A percentile compares a stretch with the other conserved stretches of the same genome.
These are phyloP conservation scores for Epichloe festucae DNA, from an alignment of 2,329 filamentous ascomycete species.

Conservation along the genomic window DNA sequence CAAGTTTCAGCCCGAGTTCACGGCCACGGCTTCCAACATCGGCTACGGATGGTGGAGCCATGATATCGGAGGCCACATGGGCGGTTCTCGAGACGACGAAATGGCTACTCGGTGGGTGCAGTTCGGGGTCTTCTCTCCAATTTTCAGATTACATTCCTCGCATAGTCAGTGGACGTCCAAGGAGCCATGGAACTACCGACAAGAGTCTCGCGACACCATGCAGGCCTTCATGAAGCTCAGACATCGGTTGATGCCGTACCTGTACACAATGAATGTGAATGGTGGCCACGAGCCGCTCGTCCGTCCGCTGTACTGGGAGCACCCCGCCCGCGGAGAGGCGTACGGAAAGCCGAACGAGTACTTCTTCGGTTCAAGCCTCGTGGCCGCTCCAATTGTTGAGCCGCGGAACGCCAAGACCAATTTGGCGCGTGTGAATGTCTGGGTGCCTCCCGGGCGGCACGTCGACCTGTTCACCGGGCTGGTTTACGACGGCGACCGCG, in stretches of 20 bases:
- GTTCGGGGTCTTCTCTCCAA: constrained; percentile 46
- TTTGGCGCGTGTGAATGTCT: constrained; percentile 34
- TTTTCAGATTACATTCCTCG: constrained; percentile 46
- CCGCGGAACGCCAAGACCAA: constrained; percentile 33
- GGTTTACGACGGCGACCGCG: constrained; percentile 43
- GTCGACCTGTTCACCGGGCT: constrained; percentile 45
- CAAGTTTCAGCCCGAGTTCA: constrained; percentile 54
- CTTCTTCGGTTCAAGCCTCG: constrained; percentile 41
- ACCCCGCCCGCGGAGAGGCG: constrained; percentile 35
- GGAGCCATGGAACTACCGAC: constrained; percentile 41
- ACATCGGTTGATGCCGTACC: constrained; percentile 45
- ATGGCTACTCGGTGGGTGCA: constrained; percentile 49
- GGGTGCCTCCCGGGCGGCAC: constrained; percentile 41
- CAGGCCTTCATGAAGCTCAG: constrained; percentile 37
- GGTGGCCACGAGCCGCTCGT: constrained; percentile 37
- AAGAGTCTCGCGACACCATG: constrained; percentile 32
- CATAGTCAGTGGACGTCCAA: constrained; percentile 45
- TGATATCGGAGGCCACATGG: constrained; percentile 52
- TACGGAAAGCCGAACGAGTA: constrained; percentile 45
- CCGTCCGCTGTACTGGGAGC: constrained; percentile 50
- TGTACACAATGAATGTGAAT: constrained; percentile 42
- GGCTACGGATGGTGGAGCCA: constrained; percentile 59
- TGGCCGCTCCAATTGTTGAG: constrained; percentile 42
- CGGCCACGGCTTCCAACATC: constrained; percentile 51
- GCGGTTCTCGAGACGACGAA: constrained; percentile 43